Conservation (phyloP, 106 monocot genomes). For the Dioscorea alata region DNA sequence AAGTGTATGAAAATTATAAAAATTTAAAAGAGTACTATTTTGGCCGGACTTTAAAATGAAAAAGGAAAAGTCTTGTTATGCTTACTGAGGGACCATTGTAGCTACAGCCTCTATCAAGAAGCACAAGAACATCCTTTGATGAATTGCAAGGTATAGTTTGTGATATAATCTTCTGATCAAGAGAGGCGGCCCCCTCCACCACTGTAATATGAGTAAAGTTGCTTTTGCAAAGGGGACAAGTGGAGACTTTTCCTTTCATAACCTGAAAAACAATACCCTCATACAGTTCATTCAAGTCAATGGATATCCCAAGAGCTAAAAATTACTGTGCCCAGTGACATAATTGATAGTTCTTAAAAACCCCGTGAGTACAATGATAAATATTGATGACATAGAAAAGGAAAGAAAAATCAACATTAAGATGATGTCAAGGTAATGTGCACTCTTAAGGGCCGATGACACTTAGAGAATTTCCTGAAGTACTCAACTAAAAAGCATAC, state of each 20-base stretch:
- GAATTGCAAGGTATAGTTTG: conserved; percentile 64
- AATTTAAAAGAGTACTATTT: neutral
- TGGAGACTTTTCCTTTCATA: conserved; percentile 48
- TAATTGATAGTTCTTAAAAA: too few relatives aligned
- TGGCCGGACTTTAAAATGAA: too few relatives aligned
- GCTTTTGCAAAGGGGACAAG: conserved; percentile 91
- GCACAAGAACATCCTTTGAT: conserved; percentile 25
- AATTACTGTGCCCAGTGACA: too few relatives aligned
- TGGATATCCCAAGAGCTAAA: neutral
- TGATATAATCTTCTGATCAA: conserved; percentile 96
- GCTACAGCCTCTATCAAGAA: conserved; percentile 7
- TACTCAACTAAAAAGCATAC: too few relatives aligned
- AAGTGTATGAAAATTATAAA: neutral
- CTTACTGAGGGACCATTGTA: conserved; percentile 24
- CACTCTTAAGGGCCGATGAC: too few relatives aligned
- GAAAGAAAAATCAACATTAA: neutral
- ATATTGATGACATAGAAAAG: neutral
- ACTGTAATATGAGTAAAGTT: conserved; percentile 60
- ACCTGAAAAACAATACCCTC: conserved; percentile 27
- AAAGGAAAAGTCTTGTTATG: neutral
- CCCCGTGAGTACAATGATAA: neutral
- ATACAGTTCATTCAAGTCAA: neutral
- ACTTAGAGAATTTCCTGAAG: too few relatives aligned
- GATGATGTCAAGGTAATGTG: too few relatives aligned
- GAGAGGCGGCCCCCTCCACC: conserved; percentile 44